Conservation (phyloP, 306 rosid species). For the Neltuma alba region DNA sequence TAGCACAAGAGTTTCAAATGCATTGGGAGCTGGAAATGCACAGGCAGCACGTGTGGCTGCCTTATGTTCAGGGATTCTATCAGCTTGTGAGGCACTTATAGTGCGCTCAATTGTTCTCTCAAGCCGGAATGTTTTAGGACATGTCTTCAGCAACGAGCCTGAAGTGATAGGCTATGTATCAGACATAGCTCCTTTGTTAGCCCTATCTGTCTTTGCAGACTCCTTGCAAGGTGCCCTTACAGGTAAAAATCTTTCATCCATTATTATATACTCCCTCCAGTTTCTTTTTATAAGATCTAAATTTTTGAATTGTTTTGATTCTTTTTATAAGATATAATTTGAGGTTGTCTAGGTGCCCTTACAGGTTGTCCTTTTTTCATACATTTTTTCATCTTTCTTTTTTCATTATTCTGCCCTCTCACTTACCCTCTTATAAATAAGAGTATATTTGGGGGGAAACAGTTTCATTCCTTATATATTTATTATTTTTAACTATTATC, state of each 20-base stretch:
- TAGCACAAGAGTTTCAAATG: slow-evolving; percentile 17
- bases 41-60: neutral
- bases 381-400: no score
- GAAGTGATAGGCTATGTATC: slow-evolving; percentile 70
- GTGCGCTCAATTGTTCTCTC: slow-evolving; percentile 24
- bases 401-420: no score
- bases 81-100: neutral
- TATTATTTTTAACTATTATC: no score
- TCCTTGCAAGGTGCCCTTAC: slow-evolving; percentile 62
- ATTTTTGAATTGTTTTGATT: no score
- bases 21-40: slow-evolving; percentile 4
- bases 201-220: slow-evolving; percentile 58
- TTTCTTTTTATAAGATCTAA: no score
- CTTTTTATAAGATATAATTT: no score
- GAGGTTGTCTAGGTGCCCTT: no score
- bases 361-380: no score
- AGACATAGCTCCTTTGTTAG: slow-evolving; percentile 16
- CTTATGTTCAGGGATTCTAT: neutral
- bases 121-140: slow-evolving; percentile 52
- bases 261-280: no score
- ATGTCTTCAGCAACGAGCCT: slow-evolving; percentile 66
- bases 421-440: no score
- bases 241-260: slow-evolving; percentile 43
- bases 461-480: no score
- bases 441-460: no score